phyloP scores from a whole-genome alignment of 2,329 filamentous ascomycete species.

The Septoria linicola region DNA sequence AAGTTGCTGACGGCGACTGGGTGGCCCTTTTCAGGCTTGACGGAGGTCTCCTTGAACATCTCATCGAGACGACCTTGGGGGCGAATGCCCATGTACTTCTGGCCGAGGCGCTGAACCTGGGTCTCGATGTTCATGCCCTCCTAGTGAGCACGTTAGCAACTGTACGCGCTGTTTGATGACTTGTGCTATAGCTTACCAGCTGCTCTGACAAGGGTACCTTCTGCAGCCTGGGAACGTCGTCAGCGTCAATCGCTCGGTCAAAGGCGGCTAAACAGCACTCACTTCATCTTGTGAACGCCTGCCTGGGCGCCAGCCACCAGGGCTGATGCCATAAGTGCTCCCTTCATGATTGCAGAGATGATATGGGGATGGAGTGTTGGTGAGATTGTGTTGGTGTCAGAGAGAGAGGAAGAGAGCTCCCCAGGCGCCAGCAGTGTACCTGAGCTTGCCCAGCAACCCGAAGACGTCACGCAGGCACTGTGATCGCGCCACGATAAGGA shows the following conservation, averaged over 20 bases:
- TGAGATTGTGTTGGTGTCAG: conserved; percentile 14
- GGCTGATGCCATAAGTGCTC: conserved; percentile 69
- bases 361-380: conserved; percentile 15
- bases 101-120: conserved; percentile 78
- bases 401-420: conserved; percentile 2
- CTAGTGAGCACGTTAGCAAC: conserved; percentile 45
- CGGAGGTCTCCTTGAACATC: conserved; percentile 74
- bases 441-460: conserved; percentile 6
- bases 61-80: conserved; percentile 68
- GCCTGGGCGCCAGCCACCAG: conserved; percentile 71
- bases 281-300: conserved; percentile 76
- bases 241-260: conserved; percentile 13
- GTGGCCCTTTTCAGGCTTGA: conserved; percentile 67
- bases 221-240: conserved; percentile 55
- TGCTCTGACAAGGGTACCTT: conserved; percentile 92
- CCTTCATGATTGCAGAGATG: conserved; percentile 67
- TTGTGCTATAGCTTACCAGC: conserved; percentile 62
- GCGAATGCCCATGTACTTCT: conserved; percentile 92
- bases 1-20: conserved; percentile 93
- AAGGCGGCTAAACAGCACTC: conserved; percentile 2
- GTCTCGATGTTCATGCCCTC: conserved; percentile 74
- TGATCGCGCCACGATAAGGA: too few relatives aligned
- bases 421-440: neutral
- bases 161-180: conserved; percentile 3
- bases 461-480: neutral